Conservation (phyloP, 2,329 filamentous ascomycete genomes). For the Ophiostoma ulmi region DNA sequence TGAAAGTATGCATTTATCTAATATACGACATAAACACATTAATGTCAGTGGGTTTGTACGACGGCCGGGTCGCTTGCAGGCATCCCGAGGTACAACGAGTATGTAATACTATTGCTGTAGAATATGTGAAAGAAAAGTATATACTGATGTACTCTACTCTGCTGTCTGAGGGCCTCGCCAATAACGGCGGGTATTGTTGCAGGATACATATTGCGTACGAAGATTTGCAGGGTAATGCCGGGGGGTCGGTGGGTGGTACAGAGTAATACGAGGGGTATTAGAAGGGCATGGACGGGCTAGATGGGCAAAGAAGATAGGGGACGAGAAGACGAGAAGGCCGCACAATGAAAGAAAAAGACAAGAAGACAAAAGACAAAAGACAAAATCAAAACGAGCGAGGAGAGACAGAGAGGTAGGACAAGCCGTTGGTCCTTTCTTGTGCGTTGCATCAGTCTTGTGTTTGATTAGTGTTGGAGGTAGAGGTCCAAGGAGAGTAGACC, state of each 20-base stretch:
- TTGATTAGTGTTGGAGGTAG: neutral
- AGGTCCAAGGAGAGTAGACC: neutral
- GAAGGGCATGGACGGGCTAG: neutral
- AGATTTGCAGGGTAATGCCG: constrained; percentile 9
- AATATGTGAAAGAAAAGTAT: neutral
- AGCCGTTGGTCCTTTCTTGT: constrained; percentile 8
- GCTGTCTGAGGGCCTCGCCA: neutral
- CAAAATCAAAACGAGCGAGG: neutral
- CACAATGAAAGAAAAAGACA: neutral
- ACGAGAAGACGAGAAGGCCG: neutral
- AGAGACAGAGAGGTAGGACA: constrained; percentile 7
- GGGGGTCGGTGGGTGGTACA: neutral
- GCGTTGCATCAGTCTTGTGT: neutral
- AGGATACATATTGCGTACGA: constrained; percentile 10
- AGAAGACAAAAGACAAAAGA: neutral
- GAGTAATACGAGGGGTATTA: neutral
- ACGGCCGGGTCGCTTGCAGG: constrained; percentile 16
- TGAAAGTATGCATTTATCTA: no score
- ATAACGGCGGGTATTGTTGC: neutral
- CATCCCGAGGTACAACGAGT: constrained; percentile 12
- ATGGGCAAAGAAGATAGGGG: neutral
- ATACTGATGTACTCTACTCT: neutral
- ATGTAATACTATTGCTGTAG: neutral
- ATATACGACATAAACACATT: neutral
- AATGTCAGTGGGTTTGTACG: constrained; percentile 10